Base-by-base conservation (phyloP, 768 basidiomycete species). In the Tylopilus balloui region DNA sequence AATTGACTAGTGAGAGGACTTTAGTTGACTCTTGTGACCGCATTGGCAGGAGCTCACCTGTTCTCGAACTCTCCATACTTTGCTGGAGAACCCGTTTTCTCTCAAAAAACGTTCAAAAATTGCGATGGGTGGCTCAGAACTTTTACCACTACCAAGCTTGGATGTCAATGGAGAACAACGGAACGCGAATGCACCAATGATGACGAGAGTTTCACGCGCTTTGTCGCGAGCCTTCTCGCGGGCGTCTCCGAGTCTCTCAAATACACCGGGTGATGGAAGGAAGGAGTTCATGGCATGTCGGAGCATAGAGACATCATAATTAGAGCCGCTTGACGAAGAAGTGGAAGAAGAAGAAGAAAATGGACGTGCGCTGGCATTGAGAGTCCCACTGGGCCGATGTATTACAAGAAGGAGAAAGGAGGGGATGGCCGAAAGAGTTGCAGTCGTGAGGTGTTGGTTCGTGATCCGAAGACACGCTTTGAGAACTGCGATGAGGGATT, bases 11-110 rank as follows among this genome's bases (percentile, higher is more conserved):
- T 10, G 53, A 27, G 32, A 40, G 54, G 31, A 47, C 20, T 32
- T 47, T 45, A 31, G 42, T 24, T 11, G 31, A 19, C n/a, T 21
- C 13, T 20, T 36, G 27, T 20, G 20, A 39, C 27, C 10, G 14
- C 25, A 51, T 23, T 41, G 27, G 49, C 20, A 13, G 43, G 21
- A 19, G n/a, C 81, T 58, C 62, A 86, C 90, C 78, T 92, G 92
- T 67, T 95, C 92, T 46, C 87, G 76, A 31, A 90, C 83, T 67
- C 86, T 85, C 81, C 86, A 86, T 8, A 86, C 84, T 72, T 93
- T 94, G 69, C 88, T 91, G 36, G 70, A 71, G 32, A 94, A 66
- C 3, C 86, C 92, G 6, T 63, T 72, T 57, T 94, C 92, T 57
- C 77, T 79, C 52, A 94, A 46, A 56, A 78, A 76, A 38, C 80